phyloP scores from a whole-genome alignment of 768 basidiomycete species.

The Hemileccinum impolitum region DNA sequence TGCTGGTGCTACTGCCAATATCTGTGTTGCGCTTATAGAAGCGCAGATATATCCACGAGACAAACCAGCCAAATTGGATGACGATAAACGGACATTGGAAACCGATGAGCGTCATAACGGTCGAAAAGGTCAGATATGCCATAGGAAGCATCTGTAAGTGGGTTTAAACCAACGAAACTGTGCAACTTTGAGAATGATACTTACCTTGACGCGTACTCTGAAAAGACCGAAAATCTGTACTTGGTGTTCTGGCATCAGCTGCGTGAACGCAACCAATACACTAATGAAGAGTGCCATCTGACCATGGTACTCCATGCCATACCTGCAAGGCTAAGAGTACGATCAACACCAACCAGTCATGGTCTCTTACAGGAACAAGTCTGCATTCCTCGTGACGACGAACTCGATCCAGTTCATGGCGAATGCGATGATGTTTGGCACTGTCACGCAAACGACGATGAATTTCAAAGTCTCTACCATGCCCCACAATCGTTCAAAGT shows the following conservation, averaged over 20 bases:
- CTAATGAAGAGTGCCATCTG: conserved; percentile 89
- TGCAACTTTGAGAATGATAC: conserved; percentile 8
- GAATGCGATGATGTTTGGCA: conserved; percentile 86
- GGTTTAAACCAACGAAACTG: conserved; percentile 1
- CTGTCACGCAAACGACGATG: conserved; percentile 70
- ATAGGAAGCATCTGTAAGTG: conserved; percentile 81
- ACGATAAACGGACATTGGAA: conserved; percentile 88
- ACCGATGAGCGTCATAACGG: conserved; percentile 76
- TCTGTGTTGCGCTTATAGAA: conserved; percentile 93
- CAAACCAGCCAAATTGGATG: conserved; percentile 99
- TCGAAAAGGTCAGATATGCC: conserved; percentile 88
- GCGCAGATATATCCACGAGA: conserved; percentile 91
- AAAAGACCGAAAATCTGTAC: conserved; percentile 86
- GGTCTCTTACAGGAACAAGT: conserved; percentile 70
- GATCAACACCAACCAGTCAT: conserved; percentile 4
- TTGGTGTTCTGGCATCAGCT: conserved; percentile 97
- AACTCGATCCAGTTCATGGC: conserved; percentile 89
- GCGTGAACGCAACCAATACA: conserved; percentile 93
- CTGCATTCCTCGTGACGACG: conserved; percentile 61
- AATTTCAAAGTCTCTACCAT: conserved; percentile 82
- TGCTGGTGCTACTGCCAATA: conserved; percentile 54
- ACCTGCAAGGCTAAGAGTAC: conserved; percentile 45
- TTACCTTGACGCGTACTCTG: conserved; percentile 87
- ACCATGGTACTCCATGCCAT: conserved; percentile 87
- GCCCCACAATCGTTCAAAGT: conserved; percentile 95